Evolutionary conservation across 2,329 filamentous ascomycete genomes (phyloP), one percentile per base, ranked within the genome.

Genomic region (Ophiostoma perfectum): DNA sequence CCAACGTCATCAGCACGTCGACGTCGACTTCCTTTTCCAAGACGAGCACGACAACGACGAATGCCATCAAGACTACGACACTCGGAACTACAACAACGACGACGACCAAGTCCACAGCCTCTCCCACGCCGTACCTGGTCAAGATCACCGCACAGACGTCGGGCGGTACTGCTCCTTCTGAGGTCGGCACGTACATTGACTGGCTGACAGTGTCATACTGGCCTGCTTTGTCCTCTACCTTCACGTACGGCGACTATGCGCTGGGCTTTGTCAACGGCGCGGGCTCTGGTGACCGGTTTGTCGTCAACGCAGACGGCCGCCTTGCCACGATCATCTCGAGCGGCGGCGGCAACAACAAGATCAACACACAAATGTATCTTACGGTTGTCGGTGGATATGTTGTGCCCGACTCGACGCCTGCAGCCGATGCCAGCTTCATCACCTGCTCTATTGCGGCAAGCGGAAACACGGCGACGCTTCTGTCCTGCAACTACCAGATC

Each of bases 401-500:
- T 6, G 49, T 55, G 8, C 49, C 49, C n/a, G 27, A 27, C 18
- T 7, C 49, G 8, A 55, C n/a, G n/a, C 49, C 49, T n/a, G 49
- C 49, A 3, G 49, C 49, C 18, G 49, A 55, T 27, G n/a, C n/a
- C 5, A 27, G n/a, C n/a, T 2, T 55, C 7, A 27, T 55, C n/a
- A 55, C 49, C 8, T 55, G 49, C 49, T 55, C 49, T 4, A 27
- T 55, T 9, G 18, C 49, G 3, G 45, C 45, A 3, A n/a, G 14
- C 4, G 45, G 45, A 14, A 49, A n/a, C 16, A 7, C 38, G 60
- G 38, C 60, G 4, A 38, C 60, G 9, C 60, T 67, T 16, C 6
- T 39, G 9, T 7, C 11, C 42, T 67, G 66, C 60, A 67, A 55
- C 45, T 64, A 67, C 60, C 64, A 64, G 60, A 7, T 67, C 4